Evolutionary conservation across 2,329 filamentous ascomycete genomes (phyloP), one percentile per base, ranked within the genome.

Genomic region (Dactylonectria macrodidyma): DNA sequence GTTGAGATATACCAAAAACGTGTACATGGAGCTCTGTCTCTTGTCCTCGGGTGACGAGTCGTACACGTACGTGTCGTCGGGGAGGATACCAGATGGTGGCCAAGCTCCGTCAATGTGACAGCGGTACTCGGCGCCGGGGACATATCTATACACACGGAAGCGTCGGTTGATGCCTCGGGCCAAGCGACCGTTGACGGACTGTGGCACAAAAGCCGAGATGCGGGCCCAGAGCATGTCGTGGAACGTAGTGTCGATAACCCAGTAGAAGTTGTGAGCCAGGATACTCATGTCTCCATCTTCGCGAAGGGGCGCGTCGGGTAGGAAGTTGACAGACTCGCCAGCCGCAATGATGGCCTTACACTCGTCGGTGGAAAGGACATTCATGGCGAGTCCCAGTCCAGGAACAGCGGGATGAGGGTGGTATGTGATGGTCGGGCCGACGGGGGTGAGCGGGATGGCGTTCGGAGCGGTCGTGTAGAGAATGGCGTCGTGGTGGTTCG

Each of bases 231-330:
- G 83, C 14, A 82, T 84, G 64, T 91, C 86, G 73, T 90, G 88
- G 77, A 93, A 92, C 0, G 84, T 82, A 24, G 84, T 82, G 71
- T 93, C 91, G 12, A 90, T 84, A 9, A 93, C 84, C 91, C 91
- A 93, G 81, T 93, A 93, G 72, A 93, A 92, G 78, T 93, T 93
- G 81, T 93, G 91, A 0, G 91, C 91, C 1, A 93, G 79, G 54
- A 93, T 86, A 73, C 89, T 92, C 26, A 85, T 84, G 60, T 92
- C 89, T 16, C 88, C 89, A 63, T 90, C 89, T n/a, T 89, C 88
- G 2, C 89, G 87, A 34, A 93, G 81, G 0, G 91, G 91, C 1
- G 90, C 89, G 73, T 93, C 91, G 0, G 91, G 91, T 0, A 91
- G 83, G 70, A 93, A 93, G 7, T 87, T 87, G 52, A 92, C 86